Percentiles rank a stretch among this genome's conserved stretches.
Evolutionary conservation across 352 stramenopile species (phyloP).

Genomic region (Phytophthora podocarpi): DNA sequence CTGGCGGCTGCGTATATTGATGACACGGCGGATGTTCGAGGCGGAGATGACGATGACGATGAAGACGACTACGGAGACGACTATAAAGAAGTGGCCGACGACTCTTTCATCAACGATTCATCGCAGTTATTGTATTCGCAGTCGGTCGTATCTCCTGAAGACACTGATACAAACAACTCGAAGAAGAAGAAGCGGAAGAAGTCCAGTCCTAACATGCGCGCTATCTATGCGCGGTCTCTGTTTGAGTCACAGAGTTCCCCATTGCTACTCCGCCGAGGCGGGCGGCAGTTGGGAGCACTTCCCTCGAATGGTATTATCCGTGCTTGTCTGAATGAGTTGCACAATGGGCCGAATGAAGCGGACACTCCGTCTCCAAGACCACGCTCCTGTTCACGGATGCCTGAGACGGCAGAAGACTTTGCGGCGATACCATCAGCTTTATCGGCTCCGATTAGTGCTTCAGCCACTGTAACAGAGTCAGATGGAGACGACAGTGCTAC

Average conservation of each 20-base stretch:
- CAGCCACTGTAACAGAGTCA: conserved; percentile 12
- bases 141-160: conserved; percentile 36
- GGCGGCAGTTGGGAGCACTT: conserved; percentile 42
- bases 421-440: background rate
- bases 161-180: conserved; percentile 7
- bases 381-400: conserved; percentile 8
- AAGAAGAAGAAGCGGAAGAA: conserved; percentile 39
- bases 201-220: conserved; percentile 63
- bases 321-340: conserved; percentile 62
- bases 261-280: conserved; percentile 39
- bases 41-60: conserved; percentile 61
- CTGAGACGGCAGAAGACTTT: background rate
- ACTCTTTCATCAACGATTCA: conserved; percentile 86
- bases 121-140: conserved; percentile 84
- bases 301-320: conserved; percentile 66
- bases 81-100: conserved; percentile 51
- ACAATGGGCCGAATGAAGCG: conserved; percentile 10
- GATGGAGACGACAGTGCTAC: conserved; percentile 19
- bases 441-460: conserved; percentile 13
- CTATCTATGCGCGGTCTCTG: conserved; percentile 75
- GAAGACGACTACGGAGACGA: conserved; percentile 72
- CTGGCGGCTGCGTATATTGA: conserved; percentile 69
- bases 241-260: conserved; percentile 59
- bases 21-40: conserved; percentile 62
- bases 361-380: conserved; percentile 15